Evolutionary conservation across 2,329 filamentous ascomycete species (phyloP), one percentile per base, ranked within the genome.

Genomic region (Diaporthe capsici): DNA sequence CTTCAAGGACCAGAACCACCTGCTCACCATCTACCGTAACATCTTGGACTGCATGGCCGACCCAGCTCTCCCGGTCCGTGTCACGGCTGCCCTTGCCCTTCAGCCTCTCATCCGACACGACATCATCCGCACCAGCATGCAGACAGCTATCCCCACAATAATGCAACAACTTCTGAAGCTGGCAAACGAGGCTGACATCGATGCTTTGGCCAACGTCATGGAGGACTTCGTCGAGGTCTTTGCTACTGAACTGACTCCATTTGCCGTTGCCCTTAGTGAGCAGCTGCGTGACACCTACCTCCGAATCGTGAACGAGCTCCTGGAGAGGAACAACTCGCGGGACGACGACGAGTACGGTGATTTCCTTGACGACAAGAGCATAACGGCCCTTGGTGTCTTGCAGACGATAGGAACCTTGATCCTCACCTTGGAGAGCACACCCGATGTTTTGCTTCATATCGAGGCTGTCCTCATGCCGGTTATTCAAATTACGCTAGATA

Each of bases 211-310:
- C 31, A 98, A 98, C 81, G 97, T 99, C 53, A 99, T 99, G 97
- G 97, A 99, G 85, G 97, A 99, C 82, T 99, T 99, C 82, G 97
- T 99, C 61, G 97, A 99, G 84, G 96, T 98, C 3, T 99, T 99
- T 82, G 96, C 97, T n/a, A 91, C 95, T 3, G 97, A 99, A 83
- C 90, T 99, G 63, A 98, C 97, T 8, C 97, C 97, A 4, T 99
- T 99, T 81, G 97, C 97, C 15, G 96, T 99, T 44, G 97, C 97
- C 6, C 89, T 99, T 5, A 98, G 95, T 82, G 96, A 98, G 85
- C 97, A 99, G 85, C 89, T 99, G 65, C 93, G 96, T 58, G 97
- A 99, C 81, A 99, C 97, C 0, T 99, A 99, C 81, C 90, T 99
- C 79, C 92, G 97, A 74, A 98, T 99, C 78, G 93, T 99, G 65